A percentile compares a stretch with the other conserved stretches of the same genome.
phyloP scores from a whole-genome alignment of 371 early-diverging fungal genomes.

The Apophysomyces variabilis region DNA sequence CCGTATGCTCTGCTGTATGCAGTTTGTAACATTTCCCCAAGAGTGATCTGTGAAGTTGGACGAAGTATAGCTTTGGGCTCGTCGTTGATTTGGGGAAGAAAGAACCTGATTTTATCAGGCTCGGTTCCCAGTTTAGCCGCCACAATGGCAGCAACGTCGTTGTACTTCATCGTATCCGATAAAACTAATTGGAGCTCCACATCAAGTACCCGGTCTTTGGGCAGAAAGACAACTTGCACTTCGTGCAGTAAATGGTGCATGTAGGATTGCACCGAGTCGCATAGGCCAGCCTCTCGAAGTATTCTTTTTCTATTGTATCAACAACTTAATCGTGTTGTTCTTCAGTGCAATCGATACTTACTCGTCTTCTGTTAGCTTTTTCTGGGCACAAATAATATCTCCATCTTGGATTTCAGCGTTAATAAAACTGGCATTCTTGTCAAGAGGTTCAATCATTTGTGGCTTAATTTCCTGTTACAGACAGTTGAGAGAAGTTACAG shows the following conservation, averaged over 20 bases:
- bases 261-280: slow-evolving; percentile 60
- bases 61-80: slow-evolving; percentile 19
- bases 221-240: slow-evolving; percentile 69
- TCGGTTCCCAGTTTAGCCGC: slow-evolving; percentile 12
- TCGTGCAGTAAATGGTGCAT: slow-evolving; percentile 70
- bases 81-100: slow-evolving; percentile 17
- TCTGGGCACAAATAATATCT: slow-evolving; percentile 85
- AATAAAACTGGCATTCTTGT: slow-evolving; percentile 59
- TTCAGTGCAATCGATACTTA: slow-evolving; percentile 26
- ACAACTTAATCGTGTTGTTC: background rate
- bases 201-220: slow-evolving; percentile 23
- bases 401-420: slow-evolving; percentile 77
- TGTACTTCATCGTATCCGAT: slow-evolving; percentile 14
- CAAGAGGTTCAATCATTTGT: slow-evolving; percentile 55
- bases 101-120: slow-evolving; percentile 19
- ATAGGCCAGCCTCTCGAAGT: slow-evolving; percentile 10
- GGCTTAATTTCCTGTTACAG: slow-evolving; percentile 9
- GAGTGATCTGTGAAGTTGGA: slow-evolving; percentile 12
- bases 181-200: slow-evolving; percentile 20
- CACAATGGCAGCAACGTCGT: slow-evolving; percentile 17
- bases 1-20: background rate
- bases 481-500: background rate
- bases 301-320: background rate
- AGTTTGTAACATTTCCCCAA: slow-evolving; percentile 18
- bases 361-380: slow-evolving; percentile 53